Evolutionary conservation across 225 moss, liverwort and hornwort species (phyloP).

Genomic region (Marchantia polymorpha): DNA sequence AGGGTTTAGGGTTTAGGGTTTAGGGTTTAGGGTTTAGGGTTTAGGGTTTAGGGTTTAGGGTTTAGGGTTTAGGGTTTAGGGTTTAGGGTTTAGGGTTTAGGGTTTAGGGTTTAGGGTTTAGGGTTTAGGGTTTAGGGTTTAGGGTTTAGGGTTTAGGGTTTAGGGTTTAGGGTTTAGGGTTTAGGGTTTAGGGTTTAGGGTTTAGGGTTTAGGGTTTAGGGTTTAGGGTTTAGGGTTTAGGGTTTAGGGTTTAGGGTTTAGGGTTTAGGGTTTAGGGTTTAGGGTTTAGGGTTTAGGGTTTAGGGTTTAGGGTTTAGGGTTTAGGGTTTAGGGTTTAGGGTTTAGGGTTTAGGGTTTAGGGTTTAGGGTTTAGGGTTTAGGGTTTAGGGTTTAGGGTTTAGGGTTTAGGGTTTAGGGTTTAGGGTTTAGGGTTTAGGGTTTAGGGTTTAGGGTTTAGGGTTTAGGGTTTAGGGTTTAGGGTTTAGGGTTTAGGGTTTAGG

Average conservation of each 20-base stretch:
- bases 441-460: slow-evolving; percentile 1
- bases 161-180: slow-evolving; percentile 24
- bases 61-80: slow-evolving; percentile 9
- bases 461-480: slow-evolving; percentile 1
- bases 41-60: neutral
- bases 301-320: neutral
- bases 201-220: slow-evolving; percentile 3
- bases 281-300: slow-evolving; percentile 3
- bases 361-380: neutral
- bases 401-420: neutral
- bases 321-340: slow-evolving; percentile 3
- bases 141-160: slow-evolving; percentile 22
- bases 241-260: slow-evolving; percentile 3
- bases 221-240: slow-evolving; percentile 3
- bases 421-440: slow-evolving; percentile 1
- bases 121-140: slow-evolving; percentile 18
- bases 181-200: slow-evolving; percentile 23
- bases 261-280: slow-evolving; percentile 3
- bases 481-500: slow-evolving; percentile 1
- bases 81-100: slow-evolving; percentile 20
- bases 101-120: slow-evolving; percentile 17
- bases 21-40: neutral
- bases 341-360: slow-evolving; percentile 1
- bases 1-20: neutral
- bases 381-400: neutral